Percentiles rank a stretch among this genome's conserved stretches.
phyloP scores from a whole-genome alignment of 73 alveolate genomes.

The Symbiodinium pilosum region DNA sequence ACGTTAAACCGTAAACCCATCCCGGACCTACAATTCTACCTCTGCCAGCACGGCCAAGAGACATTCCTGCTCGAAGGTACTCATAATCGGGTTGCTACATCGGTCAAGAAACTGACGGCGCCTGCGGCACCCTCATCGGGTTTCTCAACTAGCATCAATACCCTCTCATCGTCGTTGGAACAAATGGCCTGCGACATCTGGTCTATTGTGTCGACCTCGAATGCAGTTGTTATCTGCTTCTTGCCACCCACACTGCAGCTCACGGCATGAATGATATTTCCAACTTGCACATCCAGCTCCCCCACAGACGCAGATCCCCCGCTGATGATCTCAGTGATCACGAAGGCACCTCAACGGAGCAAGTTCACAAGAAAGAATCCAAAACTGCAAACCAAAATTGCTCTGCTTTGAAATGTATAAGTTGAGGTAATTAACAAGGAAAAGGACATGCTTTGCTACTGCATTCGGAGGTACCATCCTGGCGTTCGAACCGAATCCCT shows the following conservation, averaged over 20 bases:
- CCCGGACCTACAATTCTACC: no score
- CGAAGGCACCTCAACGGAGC: conserved; percentile 22
- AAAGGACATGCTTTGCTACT: no score
- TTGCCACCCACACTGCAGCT: conserved; percentile 70
- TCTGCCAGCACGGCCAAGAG: no score
- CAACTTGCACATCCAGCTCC: conserved; percentile 70
- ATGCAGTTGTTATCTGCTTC: conserved; percentile 53
- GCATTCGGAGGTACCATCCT: conserved; percentile 31
- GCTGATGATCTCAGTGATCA: conserved; percentile 79
- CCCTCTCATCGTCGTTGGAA: conserved; percentile 40
- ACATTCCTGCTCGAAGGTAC: no score
- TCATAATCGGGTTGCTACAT: conserved; percentile 39
- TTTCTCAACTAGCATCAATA: conserved; percentile 73
- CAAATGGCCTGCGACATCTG: conserved; percentile 58
- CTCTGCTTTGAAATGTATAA: no score
- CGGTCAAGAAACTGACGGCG: conserved; percentile 70
- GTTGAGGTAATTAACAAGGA: no score
- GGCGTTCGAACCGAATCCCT: conserved; percentile 63
- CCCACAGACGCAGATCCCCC: conserved; percentile 71
- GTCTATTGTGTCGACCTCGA: conserved; percentile 18
- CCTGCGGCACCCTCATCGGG: conserved; percentile 86
- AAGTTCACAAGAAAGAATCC: background rate
- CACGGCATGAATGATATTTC: conserved; percentile 81
- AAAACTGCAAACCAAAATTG: no score
- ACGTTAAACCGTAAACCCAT: no score